Evolutionary conservation across 139 green algal species (phyloP).

Genomic region (Diplosphaera chodatii): DNA sequence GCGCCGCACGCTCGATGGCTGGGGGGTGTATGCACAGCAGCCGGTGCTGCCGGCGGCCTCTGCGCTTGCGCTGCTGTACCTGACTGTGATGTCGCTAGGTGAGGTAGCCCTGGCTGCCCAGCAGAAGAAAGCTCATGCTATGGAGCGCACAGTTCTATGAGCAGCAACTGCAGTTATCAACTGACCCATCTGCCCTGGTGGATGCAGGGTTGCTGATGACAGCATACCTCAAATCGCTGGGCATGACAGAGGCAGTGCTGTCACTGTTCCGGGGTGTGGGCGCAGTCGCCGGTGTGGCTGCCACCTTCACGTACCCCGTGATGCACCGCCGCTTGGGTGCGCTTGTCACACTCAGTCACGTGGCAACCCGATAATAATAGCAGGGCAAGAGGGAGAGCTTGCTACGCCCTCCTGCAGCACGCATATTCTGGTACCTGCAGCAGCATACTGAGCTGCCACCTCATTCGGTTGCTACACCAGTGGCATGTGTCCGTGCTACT

Average conservation of each 20-base stretch:
- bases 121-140: too few relatives aligned
- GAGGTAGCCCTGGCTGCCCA: too few relatives aligned
- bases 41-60: conserved; percentile 43
- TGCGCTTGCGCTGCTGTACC: conserved; percentile 74
- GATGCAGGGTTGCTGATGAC: conserved; percentile 40
- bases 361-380: too few relatives aligned
- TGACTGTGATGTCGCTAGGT: conserved; percentile 52
- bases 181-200: too few relatives aligned
- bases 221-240: conserved; percentile 56
- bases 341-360: not conserved
- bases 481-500: too few relatives aligned
- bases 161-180: too few relatives aligned
- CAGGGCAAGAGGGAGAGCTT: not conserved
- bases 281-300: conserved; percentile 53
- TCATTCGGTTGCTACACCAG: too few relatives aligned
- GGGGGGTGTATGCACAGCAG: conserved; percentile 54
- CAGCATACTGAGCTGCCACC: too few relatives aligned
- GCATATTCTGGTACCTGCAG: too few relatives aligned
- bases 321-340: conserved; percentile 20
- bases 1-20: conserved; percentile 12
- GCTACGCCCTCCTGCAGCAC: too few relatives aligned
- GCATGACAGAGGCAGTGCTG: conserved; percentile 56
- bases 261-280: conserved; percentile 46
- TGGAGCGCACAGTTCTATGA: too few relatives aligned
- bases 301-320: conserved; percentile 55